phyloP scores from a whole-genome alignment of 306 rosid genomes.

The Pyrus pyrifolia region DNA sequence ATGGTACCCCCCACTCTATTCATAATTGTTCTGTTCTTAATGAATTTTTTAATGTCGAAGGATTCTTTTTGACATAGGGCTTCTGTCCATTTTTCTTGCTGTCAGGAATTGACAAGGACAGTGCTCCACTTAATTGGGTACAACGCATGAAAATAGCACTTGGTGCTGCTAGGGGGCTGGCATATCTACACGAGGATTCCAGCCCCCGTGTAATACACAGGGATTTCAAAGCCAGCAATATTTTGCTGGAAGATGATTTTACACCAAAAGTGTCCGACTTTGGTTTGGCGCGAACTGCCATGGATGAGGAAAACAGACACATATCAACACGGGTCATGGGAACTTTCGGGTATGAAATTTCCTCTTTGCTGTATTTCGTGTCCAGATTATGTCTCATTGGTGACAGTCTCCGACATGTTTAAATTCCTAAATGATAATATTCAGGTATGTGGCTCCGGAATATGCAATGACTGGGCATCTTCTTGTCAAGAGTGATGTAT shows the following conservation, averaged over 20 bases:
- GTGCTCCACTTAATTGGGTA: slow-evolving; percentile 67
- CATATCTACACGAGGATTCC: slow-evolving; percentile 95
- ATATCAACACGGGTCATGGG: slow-evolving; percentile 98
- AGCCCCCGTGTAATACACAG: slow-evolving; percentile 95
- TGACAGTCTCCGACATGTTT: neutral
- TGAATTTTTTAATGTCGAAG: neutral
- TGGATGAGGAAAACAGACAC: slow-evolving; percentile 75
- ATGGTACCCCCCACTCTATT: slow-evolving; percentile 43
- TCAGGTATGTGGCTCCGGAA: slow-evolving; percentile 87
- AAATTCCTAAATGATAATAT: slow-evolving; percentile 13
- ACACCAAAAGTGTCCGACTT: slow-evolving; percentile 96
- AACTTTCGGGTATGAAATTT: slow-evolving; percentile 74
- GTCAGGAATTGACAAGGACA: slow-evolving; percentile 70
- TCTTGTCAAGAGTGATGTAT: slow-evolving; percentile 89
- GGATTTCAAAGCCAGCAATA: slow-evolving; percentile 93
- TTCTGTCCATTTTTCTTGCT: slow-evolving; percentile 13
- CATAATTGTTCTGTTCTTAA: neutral
- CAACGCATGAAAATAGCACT: slow-evolving; percentile 87
- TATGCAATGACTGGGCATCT: slow-evolving; percentile 96
- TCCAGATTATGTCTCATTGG: neutral
- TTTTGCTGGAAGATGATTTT: slow-evolving; percentile 84
- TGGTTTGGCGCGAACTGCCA: slow-evolving; percentile 88
- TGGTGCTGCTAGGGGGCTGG: slow-evolving; percentile 92
- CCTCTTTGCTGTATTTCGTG: neutral
- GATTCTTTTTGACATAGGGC: slow-evolving; percentile 9